A percentile compares a stretch with the other conserved stretches of the same genome.
Conservation (phyloP, 2,329 filamentous ascomycete genomes). For the Myriosclerotinia scirpicola region DNA sequence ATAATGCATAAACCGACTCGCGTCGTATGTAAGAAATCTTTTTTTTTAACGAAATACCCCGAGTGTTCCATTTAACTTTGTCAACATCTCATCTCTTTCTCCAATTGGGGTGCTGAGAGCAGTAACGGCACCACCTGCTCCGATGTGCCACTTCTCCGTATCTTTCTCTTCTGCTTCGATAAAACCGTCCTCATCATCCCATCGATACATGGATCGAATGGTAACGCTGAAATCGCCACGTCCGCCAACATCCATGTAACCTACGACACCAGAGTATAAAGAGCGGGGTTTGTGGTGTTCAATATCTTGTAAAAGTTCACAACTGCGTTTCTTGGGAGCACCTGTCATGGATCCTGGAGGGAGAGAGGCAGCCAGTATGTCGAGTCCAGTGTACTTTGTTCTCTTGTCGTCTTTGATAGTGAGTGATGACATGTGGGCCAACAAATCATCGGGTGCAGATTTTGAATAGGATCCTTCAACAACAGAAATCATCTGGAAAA, state of each 20-base stretch:
- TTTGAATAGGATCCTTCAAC: conserved; percentile 67
- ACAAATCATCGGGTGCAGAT: conserved; percentile 13
- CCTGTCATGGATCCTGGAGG: conserved; percentile 97
- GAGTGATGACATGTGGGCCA: conserved; percentile 17
- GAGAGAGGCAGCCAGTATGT: conserved; percentile 73
- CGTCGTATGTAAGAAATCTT: conserved; percentile 18
- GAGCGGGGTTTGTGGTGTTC: conserved; percentile 63
- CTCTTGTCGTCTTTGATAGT: conserved; percentile 25
- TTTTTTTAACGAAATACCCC: conserved; percentile 33
- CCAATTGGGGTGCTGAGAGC: conserved; percentile 75
- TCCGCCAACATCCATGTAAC: conserved; percentile 84
- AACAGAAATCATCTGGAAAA: conserved; percentile 89
- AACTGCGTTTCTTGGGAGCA: conserved; percentile 89
- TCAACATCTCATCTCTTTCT: conserved; percentile 89
- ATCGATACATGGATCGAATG: conserved; percentile 78
- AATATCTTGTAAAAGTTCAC: conserved; percentile 72
- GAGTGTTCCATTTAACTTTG: conserved; percentile 51
- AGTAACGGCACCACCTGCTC: conserved; percentile 88
- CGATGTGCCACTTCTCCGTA: conserved; percentile 73
- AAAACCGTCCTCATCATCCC: conserved; percentile 57
- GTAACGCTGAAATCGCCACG: conserved; percentile 88
- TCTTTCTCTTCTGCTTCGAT: conserved; percentile 37
- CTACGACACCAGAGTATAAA: conserved; percentile 84
- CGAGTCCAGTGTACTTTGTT: conserved; percentile 60
- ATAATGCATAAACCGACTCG: conserved; percentile 18